phyloP scores from a whole-genome alignment of 2,329 filamentous ascomycete species.

The Monilinia vaccinii-corymbosi region DNA sequence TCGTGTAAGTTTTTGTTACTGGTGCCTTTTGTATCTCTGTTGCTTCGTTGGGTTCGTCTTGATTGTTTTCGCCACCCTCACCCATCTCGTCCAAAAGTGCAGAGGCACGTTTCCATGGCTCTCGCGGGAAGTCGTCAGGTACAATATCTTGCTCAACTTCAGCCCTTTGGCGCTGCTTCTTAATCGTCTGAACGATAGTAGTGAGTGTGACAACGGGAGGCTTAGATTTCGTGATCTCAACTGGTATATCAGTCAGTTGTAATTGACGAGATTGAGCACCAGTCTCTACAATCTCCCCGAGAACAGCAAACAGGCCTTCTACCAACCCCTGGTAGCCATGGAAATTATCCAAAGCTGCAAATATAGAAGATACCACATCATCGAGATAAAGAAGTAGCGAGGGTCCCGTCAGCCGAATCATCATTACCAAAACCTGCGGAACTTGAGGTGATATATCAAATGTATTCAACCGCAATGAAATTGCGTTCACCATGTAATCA shows the following conservation, averaged over 20 bases:
- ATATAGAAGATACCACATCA: conserved; percentile 83
- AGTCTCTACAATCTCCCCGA: conserved; percentile 77
- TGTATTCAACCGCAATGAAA: conserved; percentile 80
- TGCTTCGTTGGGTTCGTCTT: conserved; percentile 26
- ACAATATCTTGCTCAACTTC: conserved; percentile 5
- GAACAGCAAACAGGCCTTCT: conserved; percentile 72
- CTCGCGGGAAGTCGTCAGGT: conserved; percentile 25
- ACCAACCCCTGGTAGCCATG: conserved; percentile 86
- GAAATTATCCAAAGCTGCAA: conserved; percentile 86
- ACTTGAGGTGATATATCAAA: conserved; percentile 89
- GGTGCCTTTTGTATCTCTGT: conserved; percentile 47
- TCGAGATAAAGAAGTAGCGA: conserved; percentile 79
- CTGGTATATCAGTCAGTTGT: conserved; percentile 27
- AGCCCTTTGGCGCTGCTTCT: conserved; percentile 34
- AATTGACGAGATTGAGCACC: conserved; percentile 53
- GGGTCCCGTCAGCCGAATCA: conserved; percentile 80
- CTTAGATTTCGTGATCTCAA: conserved; percentile 37
- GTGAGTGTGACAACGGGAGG: conserved; percentile 32
- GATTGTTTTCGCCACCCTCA: conserved; percentile 3
- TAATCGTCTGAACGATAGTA: conserved; percentile 48
- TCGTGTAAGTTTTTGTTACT: conserved; percentile 70
- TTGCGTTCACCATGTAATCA: conserved; percentile 92
- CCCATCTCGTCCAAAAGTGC: conserved; percentile 30
- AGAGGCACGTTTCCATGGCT: conserved; percentile 31
- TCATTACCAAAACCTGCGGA: conserved; percentile 86